A percentile compares a stretch with the other conserved stretches of the same genome.
Conservation (phyloP, 2,329 filamentous ascomycete genomes). For the Arthrobotrys megalospora region DNA sequence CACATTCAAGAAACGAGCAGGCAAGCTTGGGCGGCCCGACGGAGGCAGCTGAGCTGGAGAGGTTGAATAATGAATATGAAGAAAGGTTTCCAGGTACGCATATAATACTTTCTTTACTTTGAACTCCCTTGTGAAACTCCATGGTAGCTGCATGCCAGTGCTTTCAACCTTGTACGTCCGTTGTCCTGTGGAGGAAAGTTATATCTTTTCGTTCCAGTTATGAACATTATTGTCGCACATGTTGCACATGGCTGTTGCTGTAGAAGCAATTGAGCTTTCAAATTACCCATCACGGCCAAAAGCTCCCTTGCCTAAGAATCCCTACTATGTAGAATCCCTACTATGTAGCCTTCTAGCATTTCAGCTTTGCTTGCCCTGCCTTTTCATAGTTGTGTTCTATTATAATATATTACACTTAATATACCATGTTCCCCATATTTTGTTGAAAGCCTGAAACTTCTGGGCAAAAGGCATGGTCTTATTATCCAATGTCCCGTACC, state of each 20-base stretch:
- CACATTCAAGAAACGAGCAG: slow-evolving; percentile 63
- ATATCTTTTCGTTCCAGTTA: slow-evolving; percentile 8
- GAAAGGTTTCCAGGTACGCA: slow-evolving; percentile 63
- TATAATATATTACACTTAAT: slow-evolving; percentile 20
- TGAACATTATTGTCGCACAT: slow-evolving; percentile 21
- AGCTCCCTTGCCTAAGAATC: slow-evolving; percentile 17
- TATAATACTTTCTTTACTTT: not conserved
- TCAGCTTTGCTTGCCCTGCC: slow-evolving; percentile 1
- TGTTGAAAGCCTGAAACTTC: slow-evolving; percentile 25
- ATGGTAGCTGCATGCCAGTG: slow-evolving; percentile 7
- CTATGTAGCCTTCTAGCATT: not conserved
- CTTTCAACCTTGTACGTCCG: slow-evolving; percentile 15
- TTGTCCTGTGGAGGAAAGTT: slow-evolving; percentile 14
- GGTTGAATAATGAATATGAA: slow-evolving; percentile 64
- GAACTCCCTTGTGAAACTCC: not conserved
- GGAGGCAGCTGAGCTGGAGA: slow-evolving; percentile 62
- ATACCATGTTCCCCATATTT: slow-evolving; percentile 31
- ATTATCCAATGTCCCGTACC: slow-evolving; percentile 44
- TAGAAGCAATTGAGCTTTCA: slow-evolving; percentile 16
- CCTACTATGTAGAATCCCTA: slow-evolving; percentile 3
- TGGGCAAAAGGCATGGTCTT: slow-evolving; percentile 36
- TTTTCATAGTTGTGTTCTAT: not conserved
- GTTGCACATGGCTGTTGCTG: slow-evolving; percentile 3
- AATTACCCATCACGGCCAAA: slow-evolving; percentile 26
- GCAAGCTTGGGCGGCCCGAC: slow-evolving; percentile 62